Evolutionary conservation across 352 stramenopile species (phyloP).

Genomic region (Globisporangium cystogenes): DNA sequence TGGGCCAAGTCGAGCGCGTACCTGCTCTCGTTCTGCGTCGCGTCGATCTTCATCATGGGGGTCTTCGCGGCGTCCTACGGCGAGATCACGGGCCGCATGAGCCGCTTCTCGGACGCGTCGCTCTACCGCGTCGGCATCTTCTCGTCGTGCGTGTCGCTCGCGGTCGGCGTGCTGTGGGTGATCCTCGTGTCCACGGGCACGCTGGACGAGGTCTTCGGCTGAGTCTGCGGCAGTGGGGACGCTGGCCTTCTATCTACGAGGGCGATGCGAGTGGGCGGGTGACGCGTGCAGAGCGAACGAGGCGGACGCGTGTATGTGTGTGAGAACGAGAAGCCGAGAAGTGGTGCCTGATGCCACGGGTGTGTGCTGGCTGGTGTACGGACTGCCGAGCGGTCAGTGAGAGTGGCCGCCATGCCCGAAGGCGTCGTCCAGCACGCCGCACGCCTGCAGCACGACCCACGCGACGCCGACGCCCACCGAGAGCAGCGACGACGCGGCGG

Average conservation of each 20-base stretch:
- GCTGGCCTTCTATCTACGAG: background rate
- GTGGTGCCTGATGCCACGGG: background rate
- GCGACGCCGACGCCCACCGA: constrained; percentile 56
- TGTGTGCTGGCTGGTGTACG: background rate
- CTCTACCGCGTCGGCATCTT: constrained; percentile 61
- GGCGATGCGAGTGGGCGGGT: background rate
- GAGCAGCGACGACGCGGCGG: constrained; percentile 38
- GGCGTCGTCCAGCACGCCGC: constrained; percentile 52
- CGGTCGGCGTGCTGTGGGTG: constrained; percentile 67
- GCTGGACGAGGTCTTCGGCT: constrained; percentile 67
- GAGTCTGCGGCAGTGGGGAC: background rate
- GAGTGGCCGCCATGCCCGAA: constrained; percentile 29
- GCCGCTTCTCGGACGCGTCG: constrained; percentile 45
- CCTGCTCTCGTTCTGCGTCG: constrained; percentile 80
- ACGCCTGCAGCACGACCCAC: constrained; percentile 68
- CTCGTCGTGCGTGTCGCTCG: constrained; percentile 58
- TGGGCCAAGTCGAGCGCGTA: constrained; percentile 68
- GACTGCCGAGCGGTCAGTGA: background rate
- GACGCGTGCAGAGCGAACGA: background rate
- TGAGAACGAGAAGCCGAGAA: background rate
- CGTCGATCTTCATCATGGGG: constrained; percentile 86
- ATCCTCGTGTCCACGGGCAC: constrained; percentile 59
- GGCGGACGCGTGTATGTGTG: constrained; percentile 1
- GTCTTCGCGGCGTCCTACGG: constrained; percentile 80
- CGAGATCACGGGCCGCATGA: constrained; percentile 53